A percentile compares a stretch with the other conserved stretches of the same genome.
phyloP scores from a whole-genome alignment of 164 flowering plant genomes.

The Annona cherimola region DNA sequence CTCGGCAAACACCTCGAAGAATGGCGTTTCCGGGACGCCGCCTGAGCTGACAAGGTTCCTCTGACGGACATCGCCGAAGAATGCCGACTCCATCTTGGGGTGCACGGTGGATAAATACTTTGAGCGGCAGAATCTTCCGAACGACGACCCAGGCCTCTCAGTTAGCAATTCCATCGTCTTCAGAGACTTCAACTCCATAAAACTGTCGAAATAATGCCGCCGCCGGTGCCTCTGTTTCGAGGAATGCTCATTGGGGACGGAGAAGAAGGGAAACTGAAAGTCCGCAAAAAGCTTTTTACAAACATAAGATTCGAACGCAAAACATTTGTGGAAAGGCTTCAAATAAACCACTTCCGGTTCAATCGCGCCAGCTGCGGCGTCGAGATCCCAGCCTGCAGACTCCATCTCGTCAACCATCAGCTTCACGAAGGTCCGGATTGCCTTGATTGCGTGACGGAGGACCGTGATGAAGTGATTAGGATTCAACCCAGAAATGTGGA shows the following conservation, averaged over 20 bases:
- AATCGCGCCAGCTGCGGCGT: conserved; percentile 42
- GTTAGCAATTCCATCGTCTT: conserved; percentile 33
- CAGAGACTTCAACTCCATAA: conserved; percentile 40
- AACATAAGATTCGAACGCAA: conserved; percentile 64
- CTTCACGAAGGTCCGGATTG: conserved; percentile 57
- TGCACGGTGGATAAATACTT: conserved; percentile 62
- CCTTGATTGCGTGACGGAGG: conserved; percentile 42
- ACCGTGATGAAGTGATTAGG: conserved; percentile 50
- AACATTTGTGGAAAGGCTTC: conserved; percentile 35
- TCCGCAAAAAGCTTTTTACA: conserved; percentile 55
- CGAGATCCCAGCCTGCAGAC: conserved; percentile 63
- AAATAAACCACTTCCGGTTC: conserved; percentile 28
- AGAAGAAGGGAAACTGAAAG: conserved; percentile 43
- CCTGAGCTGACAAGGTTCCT: conserved; percentile 47
- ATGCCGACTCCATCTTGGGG: conserved; percentile 76
- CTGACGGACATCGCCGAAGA: conserved; percentile 64
- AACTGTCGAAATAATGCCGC: conserved; percentile 34
- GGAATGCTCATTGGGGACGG: conserved; percentile 12
- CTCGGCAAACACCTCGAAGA: conserved; percentile 60
- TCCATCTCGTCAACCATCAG: conserved; percentile 68
- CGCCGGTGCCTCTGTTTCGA: conserved; percentile 8
- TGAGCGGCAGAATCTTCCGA: conserved; percentile 44
- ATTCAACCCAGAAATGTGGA: conserved; percentile 36
- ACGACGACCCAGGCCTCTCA: conserved; percentile 34
- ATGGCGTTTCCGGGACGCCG: conserved; percentile 51